A percentile compares a stretch with the other conserved stretches of the same genome.
Evolutionary conservation across 2,329 filamentous ascomycete genomes (phyloP).

Genomic region (Dothistroma pini): DNA sequence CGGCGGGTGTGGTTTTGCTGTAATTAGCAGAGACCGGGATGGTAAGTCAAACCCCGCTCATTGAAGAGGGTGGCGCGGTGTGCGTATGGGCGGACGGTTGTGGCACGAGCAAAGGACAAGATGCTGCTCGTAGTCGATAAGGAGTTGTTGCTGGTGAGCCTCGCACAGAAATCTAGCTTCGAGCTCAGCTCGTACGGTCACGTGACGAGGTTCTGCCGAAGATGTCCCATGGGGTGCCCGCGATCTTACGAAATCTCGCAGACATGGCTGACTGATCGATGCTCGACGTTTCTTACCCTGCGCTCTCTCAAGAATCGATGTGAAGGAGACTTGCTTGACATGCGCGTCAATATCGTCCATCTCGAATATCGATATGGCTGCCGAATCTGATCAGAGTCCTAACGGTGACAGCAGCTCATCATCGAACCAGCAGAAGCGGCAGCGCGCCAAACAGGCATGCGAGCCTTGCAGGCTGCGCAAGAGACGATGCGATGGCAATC

Average conservation of each 20-base stretch:
- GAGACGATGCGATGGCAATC: conserved; percentile 53
- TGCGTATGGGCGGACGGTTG: neutral
- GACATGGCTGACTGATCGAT: neutral
- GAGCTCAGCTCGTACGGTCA: neutral
- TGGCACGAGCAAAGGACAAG: neutral
- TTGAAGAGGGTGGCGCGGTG: neutral
- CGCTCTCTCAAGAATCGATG: neutral
- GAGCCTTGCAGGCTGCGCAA: conserved; percentile 54
- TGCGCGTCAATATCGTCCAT: neutral
- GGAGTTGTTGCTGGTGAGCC: neutral
- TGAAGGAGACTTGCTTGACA: neutral
- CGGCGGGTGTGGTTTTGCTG: neutral
- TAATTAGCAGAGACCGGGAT: neutral
- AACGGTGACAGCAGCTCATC: conserved; percentile 8
- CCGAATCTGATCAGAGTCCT: neutral
- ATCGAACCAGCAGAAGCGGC: conserved; percentile 27
- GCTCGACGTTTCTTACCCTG: neutral
- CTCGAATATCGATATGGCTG: neutral
- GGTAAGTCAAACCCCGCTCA: neutral
- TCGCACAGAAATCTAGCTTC: neutral
- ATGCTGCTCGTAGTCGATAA: neutral
- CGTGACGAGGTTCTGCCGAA: neutral
- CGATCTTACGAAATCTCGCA: neutral
- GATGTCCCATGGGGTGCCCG: no score
- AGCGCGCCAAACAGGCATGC: conserved; percentile 36